Evolutionary conservation across 179 eudicot species (phyloP), one percentile per base, ranked within the genome.

Genomic region (Spinacia oleracea): DNA sequence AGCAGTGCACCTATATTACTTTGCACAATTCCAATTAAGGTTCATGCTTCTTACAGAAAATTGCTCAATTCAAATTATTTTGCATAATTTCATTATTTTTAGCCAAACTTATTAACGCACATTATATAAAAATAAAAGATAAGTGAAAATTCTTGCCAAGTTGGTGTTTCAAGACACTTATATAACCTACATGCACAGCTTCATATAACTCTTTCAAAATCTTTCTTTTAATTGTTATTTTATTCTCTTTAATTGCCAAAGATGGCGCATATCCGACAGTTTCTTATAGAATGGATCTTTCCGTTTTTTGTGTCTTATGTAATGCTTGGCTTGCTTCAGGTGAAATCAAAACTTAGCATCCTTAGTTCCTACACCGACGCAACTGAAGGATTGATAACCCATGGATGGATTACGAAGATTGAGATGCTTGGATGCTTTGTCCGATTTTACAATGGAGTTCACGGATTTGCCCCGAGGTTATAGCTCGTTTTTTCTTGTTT

Each of bases 351-450:
- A 89, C 98, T 92, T 63, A 75, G 77, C 23, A 87, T 92, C 84
- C 83, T 96, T 77, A 84, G 92, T 79, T 91, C 98, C 25, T 91
- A 90, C 84, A 81, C 95, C 82, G 98, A 94, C 82, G 99, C 98
- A 31, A 84, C 84, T 75, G 97, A 91, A 51, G 96, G 98, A 42
- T 82, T 96, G 79, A 53, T 88, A 74, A 94, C 98, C 51, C 98
- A 96, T 90, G 98, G 99, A 65, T 94, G 99, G 98, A 96, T 96
- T 76, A 81, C 97, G 60, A 94, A 90, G 86, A 91, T 96, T 43
- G 98, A 94, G 72, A 83, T 82, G 32, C 92, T 86, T 89, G 96
- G 98, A 59, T 96, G 98, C 84, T 85, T 85, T 89, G 98, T 96
- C 63, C 88, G 85, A 51, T 94, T 96, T 84, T 96, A 92, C 90